phyloP scores from a whole-genome alignment of 2,329 filamentous ascomycete genomes.

The Botrytis cinerea region DNA sequence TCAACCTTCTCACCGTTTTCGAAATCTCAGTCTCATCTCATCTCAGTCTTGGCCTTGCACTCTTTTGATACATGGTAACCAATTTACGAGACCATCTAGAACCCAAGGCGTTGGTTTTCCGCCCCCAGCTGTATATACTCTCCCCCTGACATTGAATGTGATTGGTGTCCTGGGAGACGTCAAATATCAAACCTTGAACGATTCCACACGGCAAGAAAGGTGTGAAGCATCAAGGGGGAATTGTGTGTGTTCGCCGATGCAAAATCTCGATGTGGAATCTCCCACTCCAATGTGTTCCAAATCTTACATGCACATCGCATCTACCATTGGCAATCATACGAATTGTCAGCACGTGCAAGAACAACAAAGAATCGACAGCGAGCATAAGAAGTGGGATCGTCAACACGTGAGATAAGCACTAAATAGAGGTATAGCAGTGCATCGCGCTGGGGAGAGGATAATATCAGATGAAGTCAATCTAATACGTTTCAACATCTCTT shows the following conservation, averaged over 20 bases:
- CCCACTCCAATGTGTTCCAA: background rate
- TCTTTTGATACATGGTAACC: slow-evolving; percentile 6
- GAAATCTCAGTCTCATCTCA: background rate
- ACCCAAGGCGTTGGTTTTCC: background rate
- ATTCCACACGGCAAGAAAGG: slow-evolving; percentile 1
- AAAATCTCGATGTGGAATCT: background rate
- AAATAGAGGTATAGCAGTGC: background rate
- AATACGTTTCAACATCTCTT: background rate
- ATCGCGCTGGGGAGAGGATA: background rate
- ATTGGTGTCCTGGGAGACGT: slow-evolving; percentile 7
- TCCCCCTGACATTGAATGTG: background rate
- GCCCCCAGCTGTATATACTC: slow-evolving; percentile 7
- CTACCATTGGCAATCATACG: slow-evolving; percentile 15
- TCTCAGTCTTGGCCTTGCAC: background rate
- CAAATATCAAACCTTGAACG: background rate
- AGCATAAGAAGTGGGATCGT: slow-evolving; percentile 7
- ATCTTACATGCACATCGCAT: slow-evolving; percentile 10
- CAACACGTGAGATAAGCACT: slow-evolving; percentile 14
- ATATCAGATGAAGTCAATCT: background rate
- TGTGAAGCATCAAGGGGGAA: slow-evolving; percentile 15
- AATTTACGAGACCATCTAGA: slow-evolving; percentile 16
- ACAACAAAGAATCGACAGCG: background rate
- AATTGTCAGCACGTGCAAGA: background rate
- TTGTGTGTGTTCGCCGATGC: background rate
- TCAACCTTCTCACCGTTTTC: background rate